These are phyloP conservation scores for Phytophthora aleatoria DNA, from an alignment of 352 stramenopile genomes.

Conservation along the genomic window DNA sequence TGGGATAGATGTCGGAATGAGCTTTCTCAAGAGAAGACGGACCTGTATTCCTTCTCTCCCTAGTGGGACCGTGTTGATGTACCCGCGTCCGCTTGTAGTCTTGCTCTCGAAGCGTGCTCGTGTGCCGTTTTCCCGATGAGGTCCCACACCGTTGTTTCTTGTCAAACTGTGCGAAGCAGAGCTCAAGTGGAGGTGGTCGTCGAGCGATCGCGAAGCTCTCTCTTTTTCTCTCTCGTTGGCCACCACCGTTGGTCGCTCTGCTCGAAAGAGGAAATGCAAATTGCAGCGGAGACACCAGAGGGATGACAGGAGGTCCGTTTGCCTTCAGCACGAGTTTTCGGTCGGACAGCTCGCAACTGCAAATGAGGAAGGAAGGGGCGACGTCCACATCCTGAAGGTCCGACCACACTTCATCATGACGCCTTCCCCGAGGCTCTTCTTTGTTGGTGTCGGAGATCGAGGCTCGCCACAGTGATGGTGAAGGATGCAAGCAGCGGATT, in stretches of 20 bases:
- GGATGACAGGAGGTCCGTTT: conserved; percentile 19
- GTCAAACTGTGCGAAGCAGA: conserved; percentile 7
- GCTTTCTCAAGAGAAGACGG: conserved; percentile 17
- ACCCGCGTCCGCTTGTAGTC: conserved; percentile 10
- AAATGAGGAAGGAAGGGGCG: conserved; percentile 38
- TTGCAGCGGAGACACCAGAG: conserved; percentile 27
- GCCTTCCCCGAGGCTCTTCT: conserved; percentile 26
- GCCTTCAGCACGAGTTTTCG: conserved; percentile 17
- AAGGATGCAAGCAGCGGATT: conserved; percentile 24
- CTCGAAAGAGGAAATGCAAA: conserved; percentile 28
- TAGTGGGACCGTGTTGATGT: conserved; percentile 21
- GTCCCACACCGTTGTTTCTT: conserved; percentile 21
- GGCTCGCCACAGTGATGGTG: conserved; percentile 24
- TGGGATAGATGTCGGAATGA: conserved; percentile 38
- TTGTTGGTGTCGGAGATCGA: conserved; percentile 22
- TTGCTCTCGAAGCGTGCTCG: conserved; percentile 2
- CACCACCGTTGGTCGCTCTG: neutral
- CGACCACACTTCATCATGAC: conserved; percentile 28
- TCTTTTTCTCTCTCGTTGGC: conserved; percentile 1
- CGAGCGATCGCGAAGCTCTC: conserved; percentile 18
- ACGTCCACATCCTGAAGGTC: conserved; percentile 30
- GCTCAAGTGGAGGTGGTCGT: conserved; percentile 2
- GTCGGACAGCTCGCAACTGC: conserved; percentile 35
- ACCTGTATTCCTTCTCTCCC: conserved; percentile 20
- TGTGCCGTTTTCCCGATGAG: conserved; percentile 11